A percentile compares a stretch with the other conserved stretches of the same genome.
These are phyloP conservation scores for Auriscalpium vulgare DNA, from an alignment of 768 basidiomycete genomes.

Conservation along the genomic window DNA sequence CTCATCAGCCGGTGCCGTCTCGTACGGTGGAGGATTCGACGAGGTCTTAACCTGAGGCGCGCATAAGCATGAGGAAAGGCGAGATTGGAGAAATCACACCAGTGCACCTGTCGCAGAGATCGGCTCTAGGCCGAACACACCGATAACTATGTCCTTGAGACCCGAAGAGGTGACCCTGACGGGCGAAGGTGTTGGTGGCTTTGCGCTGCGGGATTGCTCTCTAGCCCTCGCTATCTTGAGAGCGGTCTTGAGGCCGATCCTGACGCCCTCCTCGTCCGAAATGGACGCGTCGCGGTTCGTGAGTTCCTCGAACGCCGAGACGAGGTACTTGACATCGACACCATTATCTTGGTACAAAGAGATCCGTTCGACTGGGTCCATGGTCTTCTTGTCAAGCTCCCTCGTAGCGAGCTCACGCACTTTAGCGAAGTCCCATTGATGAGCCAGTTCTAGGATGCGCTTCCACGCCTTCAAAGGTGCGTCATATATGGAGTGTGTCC, in stretches of 20 bases:
- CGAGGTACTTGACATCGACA: constrained; percentile 27
- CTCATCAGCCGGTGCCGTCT: too few relatives aligned
- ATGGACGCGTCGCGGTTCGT: constrained; percentile 30
- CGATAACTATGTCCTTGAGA: neutral
- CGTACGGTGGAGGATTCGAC: too few relatives aligned
- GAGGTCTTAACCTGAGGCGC: too few relatives aligned
- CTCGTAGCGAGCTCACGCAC: constrained; percentile 32
- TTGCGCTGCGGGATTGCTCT: constrained; percentile 19
- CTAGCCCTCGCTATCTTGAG: constrained; percentile 31
- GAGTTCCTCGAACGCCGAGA: constrained; percentile 28
- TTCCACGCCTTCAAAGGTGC: constrained; percentile 35
- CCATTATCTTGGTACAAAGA: constrained; percentile 29
- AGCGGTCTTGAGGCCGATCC: constrained; percentile 33
- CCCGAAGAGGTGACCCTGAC: constrained; percentile 1
- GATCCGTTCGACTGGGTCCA: constrained; percentile 31
- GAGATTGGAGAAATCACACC: too few relatives aligned
- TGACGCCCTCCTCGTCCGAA: constrained; percentile 30
- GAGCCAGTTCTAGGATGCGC: constrained; percentile 30
- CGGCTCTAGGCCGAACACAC: constrained; percentile 3
- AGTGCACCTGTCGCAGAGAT: too few relatives aligned
- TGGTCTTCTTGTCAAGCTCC: constrained; percentile 29
- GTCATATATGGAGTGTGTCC: constrained; percentile 31
- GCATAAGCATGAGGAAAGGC: too few relatives aligned
- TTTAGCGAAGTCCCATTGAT: constrained; percentile 32
- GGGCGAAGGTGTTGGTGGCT: constrained; percentile 1